Evolutionary conservation across 2,329 filamentous ascomycete genomes (phyloP).

Genomic region (Venturia oleaginea): DNA sequence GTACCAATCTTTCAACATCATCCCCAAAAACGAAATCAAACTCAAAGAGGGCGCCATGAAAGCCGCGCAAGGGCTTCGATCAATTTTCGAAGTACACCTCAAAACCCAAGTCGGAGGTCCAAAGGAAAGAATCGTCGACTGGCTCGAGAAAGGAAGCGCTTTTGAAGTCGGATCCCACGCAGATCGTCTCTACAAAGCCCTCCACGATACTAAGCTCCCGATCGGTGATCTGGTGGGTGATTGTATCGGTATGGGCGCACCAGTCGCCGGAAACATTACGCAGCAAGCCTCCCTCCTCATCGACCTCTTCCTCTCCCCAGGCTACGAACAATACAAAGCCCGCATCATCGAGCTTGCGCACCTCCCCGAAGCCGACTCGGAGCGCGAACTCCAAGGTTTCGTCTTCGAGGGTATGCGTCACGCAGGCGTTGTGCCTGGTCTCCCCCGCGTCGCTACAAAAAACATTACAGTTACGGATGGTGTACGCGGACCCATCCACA

Average conservation of each 20-base stretch:
- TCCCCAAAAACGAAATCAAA: slow-evolving; percentile 40
- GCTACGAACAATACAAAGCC: slow-evolving; percentile 42
- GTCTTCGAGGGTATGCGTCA: slow-evolving; percentile 48
- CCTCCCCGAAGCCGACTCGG: slow-evolving; percentile 30
- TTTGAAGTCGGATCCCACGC: slow-evolving; percentile 42
- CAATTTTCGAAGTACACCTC: slow-evolving; percentile 37
- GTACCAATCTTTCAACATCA: slow-evolving; percentile 47
- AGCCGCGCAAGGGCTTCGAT: slow-evolving; percentile 29
- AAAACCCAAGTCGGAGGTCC: slow-evolving; percentile 33
- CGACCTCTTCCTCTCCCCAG: slow-evolving; percentile 42
- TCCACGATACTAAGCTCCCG: slow-evolving; percentile 37
- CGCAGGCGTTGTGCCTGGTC: slow-evolving; percentile 42
- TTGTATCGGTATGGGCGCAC: slow-evolving; percentile 41
- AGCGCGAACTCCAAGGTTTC: slow-evolving; percentile 42
- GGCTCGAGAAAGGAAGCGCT: slow-evolving; percentile 39
- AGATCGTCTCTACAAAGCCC: slow-evolving; percentile 43
- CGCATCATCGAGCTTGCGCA: slow-evolving; percentile 43
- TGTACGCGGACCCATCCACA: slow-evolving; percentile 35
- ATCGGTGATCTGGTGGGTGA: slow-evolving; percentile 41
- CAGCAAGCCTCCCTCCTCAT: slow-evolving; percentile 46
- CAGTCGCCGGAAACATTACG: slow-evolving; percentile 43
- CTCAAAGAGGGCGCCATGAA: slow-evolving; percentile 37
- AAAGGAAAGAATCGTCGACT: slow-evolving; percentile 36
- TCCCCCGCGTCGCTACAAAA: slow-evolving; percentile 40
- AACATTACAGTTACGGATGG: slow-evolving; percentile 42